Evolutionary conservation across 1,139 yeast genomes (phyloP), one percentile per base, ranked within the genome.

Genomic region (Eremothecium sinecaudum): DNA sequence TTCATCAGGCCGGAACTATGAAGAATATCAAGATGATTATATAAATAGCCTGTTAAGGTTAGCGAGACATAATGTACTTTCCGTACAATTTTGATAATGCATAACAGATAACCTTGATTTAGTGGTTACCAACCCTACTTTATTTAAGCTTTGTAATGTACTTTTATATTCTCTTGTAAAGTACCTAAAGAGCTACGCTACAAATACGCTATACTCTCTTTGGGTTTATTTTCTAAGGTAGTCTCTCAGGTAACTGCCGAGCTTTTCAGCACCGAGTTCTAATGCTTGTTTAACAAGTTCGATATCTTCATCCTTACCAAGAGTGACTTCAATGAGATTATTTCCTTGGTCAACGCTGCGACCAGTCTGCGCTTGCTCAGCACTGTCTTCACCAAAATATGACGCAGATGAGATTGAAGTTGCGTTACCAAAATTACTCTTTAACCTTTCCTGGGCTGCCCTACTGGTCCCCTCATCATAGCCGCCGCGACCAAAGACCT

Each of bases 311-410:
- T 81, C 83, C 15, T 56, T 46, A 19, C 47, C 51, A 29, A 24
- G 28, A 16, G 11, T 62, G 60, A 12, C 40, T 37, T 13, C 43
- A 35, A 28, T 37, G 32, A 18, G 31, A 34, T 10, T 31, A 30
- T 4, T 39, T 17, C 26, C 29, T 10, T 44, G 51, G 31, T 46
- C 47, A 41, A 54, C 60, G 46, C 20, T 51, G 58, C n/a, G 21
- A n/a, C n/a, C n/a, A 21, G 16, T 12, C 5, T 12, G 16, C 12
- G 30, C 12, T 11, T 5, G 5, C 48, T 79, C 79, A n/a, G n/a
- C n/a, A n/a, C n/a, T n/a, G 31, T 79, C 87, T 54, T 86, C 93
- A 21, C 96, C 96, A 52, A 86, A 92, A 63, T 90, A 92, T 7
- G 92, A 77, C 26, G 90, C 72, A 0, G 96, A 86, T 1, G 97